phyloP scores from a whole-genome alignment of 2,329 filamentous ascomycete species.

The Gremmenia infestans region DNA sequence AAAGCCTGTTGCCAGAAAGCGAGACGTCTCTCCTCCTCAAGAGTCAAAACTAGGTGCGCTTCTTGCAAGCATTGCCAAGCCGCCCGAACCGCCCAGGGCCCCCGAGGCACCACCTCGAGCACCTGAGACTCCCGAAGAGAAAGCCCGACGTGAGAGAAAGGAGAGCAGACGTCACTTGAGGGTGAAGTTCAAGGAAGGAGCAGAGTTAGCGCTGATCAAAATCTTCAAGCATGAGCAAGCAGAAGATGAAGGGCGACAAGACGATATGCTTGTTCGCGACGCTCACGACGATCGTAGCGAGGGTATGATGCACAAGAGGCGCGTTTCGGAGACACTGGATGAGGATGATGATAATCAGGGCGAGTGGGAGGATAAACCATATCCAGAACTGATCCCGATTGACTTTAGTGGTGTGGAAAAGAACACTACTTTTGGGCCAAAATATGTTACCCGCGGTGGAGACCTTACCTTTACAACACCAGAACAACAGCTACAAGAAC shows the following conservation, averaged over 20 bases:
- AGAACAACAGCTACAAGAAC: conserved; percentile 50
- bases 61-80: conserved; percentile 31
- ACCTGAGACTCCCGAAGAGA: conserved; percentile 63
- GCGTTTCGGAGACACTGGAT: conserved; percentile 46
- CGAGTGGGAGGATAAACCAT: conserved; percentile 44
- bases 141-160: conserved; percentile 63
- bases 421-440: conserved; percentile 40
- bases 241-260: conserved; percentile 63
- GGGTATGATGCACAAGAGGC: conserved; percentile 61
- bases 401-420: conserved; percentile 37
- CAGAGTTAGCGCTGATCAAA: conserved; percentile 60
- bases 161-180: conserved; percentile 65
- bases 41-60: conserved; percentile 31
- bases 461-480: conserved; percentile 45
- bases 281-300: conserved; percentile 69
- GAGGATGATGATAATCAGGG: conserved; percentile 39
- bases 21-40: conserved; percentile 28
- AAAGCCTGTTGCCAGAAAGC: conserved; percentile 33
- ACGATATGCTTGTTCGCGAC: conserved; percentile 61
- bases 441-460: conserved; percentile 52
- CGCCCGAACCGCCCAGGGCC: conserved; percentile 29
- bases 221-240: conserved; percentile 68
- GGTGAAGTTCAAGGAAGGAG: conserved; percentile 66
- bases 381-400: conserved; percentile 44
- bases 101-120: conserved; percentile 25